Evolutionary conservation across 345 rosid genomes (phyloP), one percentile per base, ranked within the genome.

Genomic region (Pugionium cornutum): DNA sequence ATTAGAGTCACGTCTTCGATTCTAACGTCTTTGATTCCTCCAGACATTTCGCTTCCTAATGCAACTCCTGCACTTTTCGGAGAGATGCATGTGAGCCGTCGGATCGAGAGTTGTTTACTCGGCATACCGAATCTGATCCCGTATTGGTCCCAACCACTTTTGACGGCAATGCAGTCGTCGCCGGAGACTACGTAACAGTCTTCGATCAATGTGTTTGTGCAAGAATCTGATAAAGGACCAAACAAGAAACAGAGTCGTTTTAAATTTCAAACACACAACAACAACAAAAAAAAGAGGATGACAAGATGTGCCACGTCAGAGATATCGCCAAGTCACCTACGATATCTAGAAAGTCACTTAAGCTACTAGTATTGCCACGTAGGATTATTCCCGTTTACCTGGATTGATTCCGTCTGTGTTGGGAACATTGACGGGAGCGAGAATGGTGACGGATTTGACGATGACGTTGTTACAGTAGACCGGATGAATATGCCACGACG

Each of bases 331-430:
- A 4, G 46, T 46, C 61, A 26, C 25, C 45, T 56, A 27, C 4
- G 60, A 53, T 52, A 32, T 2, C 18, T 18, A 18, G 18, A 18
- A 18, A 18, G 44, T n/a, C 36, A 66, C 41, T 5, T 56, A 7
- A 0, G 68, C 11, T 35, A 31, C 5, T 2, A 58, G 4, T 7
- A 9, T 30, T 37, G 45, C 36, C 49, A 53, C 31, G 34, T 7
- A 18, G 2, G 43, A 58, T 31, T 34, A 7, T 36, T 28, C 1
- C 4, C 6, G 8, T 54, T 7, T 44, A 91, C 94, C 91, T 64
- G 96, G 98, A 69, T 87, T 53, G n/a, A 92, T 84, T 43, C 98
- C 96, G 73, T 89, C 98, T 1, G 96, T 87, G 40, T 89, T 92
- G 1, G 95, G 95, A 11, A 79, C 77, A n/a, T 68, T 75, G 31